These are phyloP conservation scores for Phytophthora hibernalis DNA, from an alignment of 352 stramenopile genomes.

Conservation along the genomic window DNA sequence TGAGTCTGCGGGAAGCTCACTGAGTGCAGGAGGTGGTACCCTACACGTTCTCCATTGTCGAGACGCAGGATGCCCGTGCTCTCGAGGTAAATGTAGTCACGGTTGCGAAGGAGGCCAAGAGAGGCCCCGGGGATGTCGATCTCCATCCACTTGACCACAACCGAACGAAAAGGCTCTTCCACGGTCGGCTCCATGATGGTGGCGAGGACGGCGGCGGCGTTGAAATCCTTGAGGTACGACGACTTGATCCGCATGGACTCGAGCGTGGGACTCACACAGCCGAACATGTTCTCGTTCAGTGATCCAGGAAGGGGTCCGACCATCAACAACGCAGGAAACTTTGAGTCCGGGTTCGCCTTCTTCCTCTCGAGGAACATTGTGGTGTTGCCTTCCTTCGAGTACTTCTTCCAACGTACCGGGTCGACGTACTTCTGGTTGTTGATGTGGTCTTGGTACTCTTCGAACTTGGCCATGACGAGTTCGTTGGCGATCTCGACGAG, in stretches of 20 bases:
- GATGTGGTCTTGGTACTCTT: slow-evolving; percentile 32
- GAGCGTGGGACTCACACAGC: slow-evolving; percentile 38
- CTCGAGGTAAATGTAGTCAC: slow-evolving; percentile 38
- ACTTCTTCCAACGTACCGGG: slow-evolving; percentile 27
- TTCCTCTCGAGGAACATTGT: slow-evolving; percentile 33
- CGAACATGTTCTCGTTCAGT: slow-evolving; percentile 55
- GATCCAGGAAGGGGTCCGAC: slow-evolving; percentile 37
- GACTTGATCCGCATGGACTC: slow-evolving; percentile 45
- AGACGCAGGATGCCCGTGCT: slow-evolving; percentile 28
- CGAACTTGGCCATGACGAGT: slow-evolving; percentile 34
- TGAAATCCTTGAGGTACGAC: slow-evolving; percentile 39
- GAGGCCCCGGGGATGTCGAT: slow-evolving; percentile 31
- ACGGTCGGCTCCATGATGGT: slow-evolving; percentile 50
- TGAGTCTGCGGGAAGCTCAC: slow-evolving; percentile 38
- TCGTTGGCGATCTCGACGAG: slow-evolving; percentile 23
- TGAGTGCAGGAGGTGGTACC: slow-evolving; percentile 38
- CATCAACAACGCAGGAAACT: slow-evolving; percentile 35
- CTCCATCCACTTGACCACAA: slow-evolving; percentile 53
- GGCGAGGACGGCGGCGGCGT: slow-evolving; percentile 50
- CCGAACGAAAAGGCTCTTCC: slow-evolving; percentile 49
- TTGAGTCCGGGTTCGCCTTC: slow-evolving; percentile 26
- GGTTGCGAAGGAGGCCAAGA: slow-evolving; percentile 31
- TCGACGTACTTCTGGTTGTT: slow-evolving; percentile 34
- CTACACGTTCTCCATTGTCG: slow-evolving; percentile 31
- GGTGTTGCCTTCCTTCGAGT: slow-evolving; percentile 20